Evolutionary conservation across 1,139 yeast genomes (phyloP), one percentile per base, ranked within the genome.

Genomic region (Ogataea hybrid): DNA sequence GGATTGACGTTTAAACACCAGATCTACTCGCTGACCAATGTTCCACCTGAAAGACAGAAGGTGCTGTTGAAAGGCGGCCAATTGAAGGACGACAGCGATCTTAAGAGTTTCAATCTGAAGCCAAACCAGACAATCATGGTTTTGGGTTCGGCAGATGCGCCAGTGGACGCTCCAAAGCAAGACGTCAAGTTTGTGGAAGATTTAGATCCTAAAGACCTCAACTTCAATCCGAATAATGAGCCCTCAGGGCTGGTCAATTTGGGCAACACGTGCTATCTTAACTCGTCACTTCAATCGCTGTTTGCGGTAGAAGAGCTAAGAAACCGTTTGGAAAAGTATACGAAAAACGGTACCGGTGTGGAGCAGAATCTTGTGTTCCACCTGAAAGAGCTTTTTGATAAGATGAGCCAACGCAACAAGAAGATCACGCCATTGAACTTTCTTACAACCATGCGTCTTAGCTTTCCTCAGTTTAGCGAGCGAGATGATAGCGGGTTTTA

Each of bases 221-320:
- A 68, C 35, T 25, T 39, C 28, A 47, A 42, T 31, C 41, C 39
- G 8, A 59, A 66, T 35, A 46, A 50, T 35, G 73, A 77, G 18
- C 98, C 98, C 3, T 74, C 86, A 30, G 99, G 99, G 0, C 71
- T 92, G 48, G 75, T 77, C 44, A 92, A 92, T 61, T 69, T 89
- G 60, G 98, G 98, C 17, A 92, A 94, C 60, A 92, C 98, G 2
- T 94, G 98, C 64, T 92, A 92, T 64, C 75, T 92, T 65, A 92
- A 92, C 62, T 82, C 97, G 1, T 81, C 96, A 3, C 68, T 92
- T 50, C 98, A 92, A 64, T 81, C 90, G 0, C 65, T 92, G 50
- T 79, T 76, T 52, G 76, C 79, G 41, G 75, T 88, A 39, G 77
- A 80, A 20, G 94, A 84, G 58, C 62, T 86, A 34, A 60, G 58